Evolutionary conservation across 805 yeast genomes (phyloP).

Genomic region (Starmerella gropengiesseri): DNA sequence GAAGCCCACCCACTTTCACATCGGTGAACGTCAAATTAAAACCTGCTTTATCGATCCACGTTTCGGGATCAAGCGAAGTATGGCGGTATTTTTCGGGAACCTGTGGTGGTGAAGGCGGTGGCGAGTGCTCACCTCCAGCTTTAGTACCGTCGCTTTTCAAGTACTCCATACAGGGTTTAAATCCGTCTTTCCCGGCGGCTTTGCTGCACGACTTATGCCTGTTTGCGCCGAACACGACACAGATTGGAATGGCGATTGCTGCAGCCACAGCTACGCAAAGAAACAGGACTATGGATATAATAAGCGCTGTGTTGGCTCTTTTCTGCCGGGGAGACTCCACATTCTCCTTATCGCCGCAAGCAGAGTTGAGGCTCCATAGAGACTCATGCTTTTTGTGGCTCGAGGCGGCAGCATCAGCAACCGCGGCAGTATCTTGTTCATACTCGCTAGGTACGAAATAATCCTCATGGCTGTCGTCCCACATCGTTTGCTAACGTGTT

Average conservation of each 20-base stretch:
- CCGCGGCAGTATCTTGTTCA: too few species aligned
- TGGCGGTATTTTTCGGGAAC: neutral
- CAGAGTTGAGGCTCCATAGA: neutral
- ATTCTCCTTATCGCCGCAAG: neutral
- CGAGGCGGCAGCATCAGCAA: neutral
- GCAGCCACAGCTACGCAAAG: neutral
- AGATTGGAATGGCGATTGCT: neutral
- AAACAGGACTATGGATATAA: neutral
- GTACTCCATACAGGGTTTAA: neutral
- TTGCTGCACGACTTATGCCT: neutral
- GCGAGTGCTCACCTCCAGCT: neutral
- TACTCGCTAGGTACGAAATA: too few species aligned
- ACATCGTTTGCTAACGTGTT: too few species aligned
- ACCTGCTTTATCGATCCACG: slow-evolving; percentile 29
- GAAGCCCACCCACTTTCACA: slow-evolving; percentile 29
- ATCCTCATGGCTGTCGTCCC: too few species aligned
- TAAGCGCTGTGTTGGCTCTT: neutral
- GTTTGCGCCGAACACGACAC: neutral
- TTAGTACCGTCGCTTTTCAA: neutral
- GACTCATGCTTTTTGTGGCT: neutral
- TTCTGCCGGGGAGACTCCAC: neutral
- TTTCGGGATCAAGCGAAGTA: slow-evolving; percentile 11
- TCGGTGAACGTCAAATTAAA: slow-evolving; percentile 31
- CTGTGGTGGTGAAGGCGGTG: neutral
- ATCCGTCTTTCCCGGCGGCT: neutral